Percentiles rank a stretch among this genome's conserved stretches.
Conservation (phyloP, 768 basidiomycete genomes). For the Mycena olivaceomarginata region DNA sequence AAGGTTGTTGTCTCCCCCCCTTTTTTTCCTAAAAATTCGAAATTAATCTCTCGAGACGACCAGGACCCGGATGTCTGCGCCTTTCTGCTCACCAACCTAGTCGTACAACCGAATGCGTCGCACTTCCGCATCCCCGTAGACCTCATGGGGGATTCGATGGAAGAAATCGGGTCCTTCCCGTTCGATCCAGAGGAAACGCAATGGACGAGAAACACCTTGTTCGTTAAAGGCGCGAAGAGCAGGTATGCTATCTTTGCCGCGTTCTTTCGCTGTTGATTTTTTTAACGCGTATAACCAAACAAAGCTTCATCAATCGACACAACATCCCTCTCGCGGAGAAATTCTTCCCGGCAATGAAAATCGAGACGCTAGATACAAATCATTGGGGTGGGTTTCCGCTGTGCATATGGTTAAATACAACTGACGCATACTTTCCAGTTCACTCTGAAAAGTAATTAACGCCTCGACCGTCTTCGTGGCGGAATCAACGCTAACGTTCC, state of each 20-base stretch:
- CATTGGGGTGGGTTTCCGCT: constrained; percentile 85
- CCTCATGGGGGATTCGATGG: constrained; percentile 76
- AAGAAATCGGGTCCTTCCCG: constrained; percentile 87
- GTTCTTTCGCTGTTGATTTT: neutral
- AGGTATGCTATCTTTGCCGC: constrained; percentile 62
- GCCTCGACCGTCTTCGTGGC: neutral
- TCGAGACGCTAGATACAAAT: constrained; percentile 82
- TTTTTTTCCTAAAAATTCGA: neutral
- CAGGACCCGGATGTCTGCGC: constrained; percentile 86
- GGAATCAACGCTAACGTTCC: neutral
- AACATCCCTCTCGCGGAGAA: constrained; percentile 76
- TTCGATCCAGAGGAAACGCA: constrained; percentile 72
- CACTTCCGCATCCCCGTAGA: constrained; percentile 86
- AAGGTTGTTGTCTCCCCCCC: constrained; percentile 63
- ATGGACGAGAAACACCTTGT: constrained; percentile 79
- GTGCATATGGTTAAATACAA: neutral
- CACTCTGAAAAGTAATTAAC: constrained; percentile 82
- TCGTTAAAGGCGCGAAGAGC: constrained; percentile 89
- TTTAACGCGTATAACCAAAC: neutral
- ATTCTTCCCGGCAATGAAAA: constrained; percentile 83
- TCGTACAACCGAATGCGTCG: constrained; percentile 56
- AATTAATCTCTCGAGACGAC: neutral
- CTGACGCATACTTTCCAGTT: constrained; percentile 63
- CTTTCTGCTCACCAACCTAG: constrained; percentile 91
- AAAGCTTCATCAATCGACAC: constrained; percentile 83